phyloP scores from a whole-genome alignment of 2,329 filamentous ascomycete species.

The Penicillium sp. region DNA sequence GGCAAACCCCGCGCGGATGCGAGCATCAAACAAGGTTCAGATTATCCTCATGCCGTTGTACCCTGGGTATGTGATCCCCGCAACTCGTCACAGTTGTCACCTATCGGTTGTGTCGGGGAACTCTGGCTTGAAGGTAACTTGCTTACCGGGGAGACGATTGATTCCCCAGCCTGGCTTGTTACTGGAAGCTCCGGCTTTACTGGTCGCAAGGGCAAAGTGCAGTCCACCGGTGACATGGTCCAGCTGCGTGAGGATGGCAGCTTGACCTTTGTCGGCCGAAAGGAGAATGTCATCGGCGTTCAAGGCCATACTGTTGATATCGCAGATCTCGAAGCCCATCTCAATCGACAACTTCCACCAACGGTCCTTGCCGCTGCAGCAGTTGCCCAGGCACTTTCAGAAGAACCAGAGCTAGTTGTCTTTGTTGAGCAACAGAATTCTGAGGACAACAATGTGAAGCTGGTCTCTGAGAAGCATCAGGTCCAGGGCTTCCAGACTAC shows the following conservation, averaged over 20 bases:
- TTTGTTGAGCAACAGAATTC: slow-evolving; percentile 40
- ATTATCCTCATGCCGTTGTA: slow-evolving; percentile 40
- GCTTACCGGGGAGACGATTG: slow-evolving; percentile 30
- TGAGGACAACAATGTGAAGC: slow-evolving; percentile 31
- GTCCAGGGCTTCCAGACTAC: slow-evolving; percentile 25
- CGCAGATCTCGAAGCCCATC: slow-evolving; percentile 46
- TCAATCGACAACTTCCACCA: slow-evolving; percentile 41
- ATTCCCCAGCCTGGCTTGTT: slow-evolving; percentile 33
- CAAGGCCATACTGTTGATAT: slow-evolving; percentile 49
- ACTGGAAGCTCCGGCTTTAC: slow-evolving; percentile 37
- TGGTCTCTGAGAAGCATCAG: slow-evolving; percentile 32
- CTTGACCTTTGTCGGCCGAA: slow-evolving; percentile 38
- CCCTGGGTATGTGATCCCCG: slow-evolving; percentile 37
- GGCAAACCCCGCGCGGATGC: slow-evolving; percentile 29
- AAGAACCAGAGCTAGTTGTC: slow-evolving; percentile 31
- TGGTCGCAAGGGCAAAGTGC: slow-evolving; percentile 39
- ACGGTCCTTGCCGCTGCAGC: slow-evolving; percentile 34
- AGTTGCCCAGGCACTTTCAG: slow-evolving; percentile 26
- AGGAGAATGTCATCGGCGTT: slow-evolving; percentile 37
- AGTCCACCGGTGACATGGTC: slow-evolving; percentile 40
- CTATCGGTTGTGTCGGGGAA: slow-evolving; percentile 47
- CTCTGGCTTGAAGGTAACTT: slow-evolving; percentile 48
- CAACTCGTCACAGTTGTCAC: slow-evolving; percentile 43
- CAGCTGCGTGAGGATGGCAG: slow-evolving; percentile 34
- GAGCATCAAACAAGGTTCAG: slow-evolving; percentile 28